Evolutionary conservation across 1,139 yeast genomes (phyloP).

Genomic region (Trichomonascaceae sp.): DNA sequence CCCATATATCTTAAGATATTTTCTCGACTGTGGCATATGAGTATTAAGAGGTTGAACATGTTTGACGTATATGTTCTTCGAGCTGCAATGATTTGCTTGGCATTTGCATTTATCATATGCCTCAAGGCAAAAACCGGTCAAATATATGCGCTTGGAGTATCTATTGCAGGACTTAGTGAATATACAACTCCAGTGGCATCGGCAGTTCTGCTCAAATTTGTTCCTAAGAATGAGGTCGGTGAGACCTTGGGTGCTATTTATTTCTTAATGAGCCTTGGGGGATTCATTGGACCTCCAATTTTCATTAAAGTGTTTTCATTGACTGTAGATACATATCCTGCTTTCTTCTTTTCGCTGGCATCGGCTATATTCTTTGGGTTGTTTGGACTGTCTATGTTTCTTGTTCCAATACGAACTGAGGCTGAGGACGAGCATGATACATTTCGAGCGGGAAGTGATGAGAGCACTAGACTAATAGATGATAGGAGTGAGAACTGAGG

Average conservation of each 20-base stretch:
- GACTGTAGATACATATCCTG: slow-evolving; percentile 26
- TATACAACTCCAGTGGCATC: slow-evolving; percentile 41
- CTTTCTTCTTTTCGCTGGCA: slow-evolving; percentile 23
- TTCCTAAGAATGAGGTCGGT: slow-evolving; percentile 29
- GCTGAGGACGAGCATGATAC: not conserved
- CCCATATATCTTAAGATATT: slow-evolving; percentile 41
- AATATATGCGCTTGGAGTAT: slow-evolving; percentile 22
- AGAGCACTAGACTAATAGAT: not conserved
- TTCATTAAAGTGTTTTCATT: slow-evolving; percentile 26
- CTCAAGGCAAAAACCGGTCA: slow-evolving; percentile 29
- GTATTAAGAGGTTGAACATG: slow-evolving; percentile 40
- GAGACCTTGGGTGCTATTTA: slow-evolving; percentile 32
- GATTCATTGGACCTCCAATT: slow-evolving; percentile 25
- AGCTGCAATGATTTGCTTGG: slow-evolving; percentile 11
- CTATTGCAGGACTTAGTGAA: slow-evolving; percentile 41
- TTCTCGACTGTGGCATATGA: slow-evolving; percentile 21
- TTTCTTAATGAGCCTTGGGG: slow-evolving; percentile 22
- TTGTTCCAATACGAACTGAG: slow-evolving; percentile 5
- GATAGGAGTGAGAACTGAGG: not conserved
- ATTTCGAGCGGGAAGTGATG: not conserved
- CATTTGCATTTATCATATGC: slow-evolving; percentile 39
- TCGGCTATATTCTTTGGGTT: slow-evolving; percentile 14
- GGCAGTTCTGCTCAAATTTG: slow-evolving; percentile 46
- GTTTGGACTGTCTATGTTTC: slow-evolving; percentile 8
- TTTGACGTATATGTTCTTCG: slow-evolving; percentile 47